Evolutionary conservation across 2,329 filamentous ascomycete genomes (phyloP), one percentile per base, ranked within the genome.

Genomic region (Venturiaceae sp.): DNA sequence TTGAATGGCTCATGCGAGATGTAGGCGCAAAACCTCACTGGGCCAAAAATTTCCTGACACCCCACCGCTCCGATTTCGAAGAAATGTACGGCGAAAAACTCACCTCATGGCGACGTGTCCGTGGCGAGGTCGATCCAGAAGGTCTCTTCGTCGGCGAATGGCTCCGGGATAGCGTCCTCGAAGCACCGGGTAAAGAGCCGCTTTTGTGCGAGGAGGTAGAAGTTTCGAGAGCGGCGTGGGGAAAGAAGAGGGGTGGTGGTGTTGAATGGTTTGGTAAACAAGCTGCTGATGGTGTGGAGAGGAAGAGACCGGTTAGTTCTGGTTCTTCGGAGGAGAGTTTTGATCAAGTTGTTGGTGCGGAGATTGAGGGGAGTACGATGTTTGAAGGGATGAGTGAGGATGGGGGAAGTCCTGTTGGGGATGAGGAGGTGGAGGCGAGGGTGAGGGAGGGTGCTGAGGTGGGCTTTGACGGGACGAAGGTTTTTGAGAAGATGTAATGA

Each of bases 131-230:
- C 34, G 90, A 96, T 67, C 86, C 87, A 0, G 83, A 91, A 61
- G 90, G 90, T 59, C 86, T 95, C 81, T 96, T 96, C 72, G 79
- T 92, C 14, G 92, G 92, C 2, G 85, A 91, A 53, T 99, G 92
- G 92, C 90, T 96, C 72, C 80, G 87, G 30, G 80, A 86, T 55
- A 83, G 83, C 65, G 75, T 96, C 11, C 71, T 82, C 71, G 44
- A 74, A 78, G 63, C 64, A 70, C 3, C 60, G 55, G 53, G 61
- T 65, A 32, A 62, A 60, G 8, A 62, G 63, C 64, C 72, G 1
- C 70, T 70, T 0, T 58, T 66, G 3, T 64, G 71, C 5, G 71
- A 77, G 60, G 75, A 77, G 58, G 73, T 75, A 28, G 69, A 75
- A 58, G 64, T 77, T 1, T 72, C 74, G 60, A 63, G 66, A 41